Percentiles rank a stretch among this genome's conserved stretches.
Evolutionary conservation across 495 filamentous ascomycete genomes (phyloP).

Genomic region (Penicillium chermesinum): DNA sequence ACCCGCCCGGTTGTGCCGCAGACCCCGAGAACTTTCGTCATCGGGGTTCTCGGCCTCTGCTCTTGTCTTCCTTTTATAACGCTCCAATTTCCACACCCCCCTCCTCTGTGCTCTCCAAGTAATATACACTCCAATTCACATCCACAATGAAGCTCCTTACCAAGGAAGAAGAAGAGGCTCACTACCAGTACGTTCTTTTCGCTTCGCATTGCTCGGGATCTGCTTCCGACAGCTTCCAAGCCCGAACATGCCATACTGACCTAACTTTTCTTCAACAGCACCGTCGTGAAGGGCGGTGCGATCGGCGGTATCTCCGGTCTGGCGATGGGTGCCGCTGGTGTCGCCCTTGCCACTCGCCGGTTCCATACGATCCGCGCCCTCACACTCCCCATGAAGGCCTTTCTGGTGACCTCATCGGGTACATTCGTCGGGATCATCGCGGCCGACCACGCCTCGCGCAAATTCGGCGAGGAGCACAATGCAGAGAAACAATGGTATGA

Average conservation of each 20-base stretch:
- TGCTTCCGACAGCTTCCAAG: neutral
- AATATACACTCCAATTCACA: slow-evolving; percentile 8
- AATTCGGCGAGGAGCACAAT: slow-evolving; percentile 66
- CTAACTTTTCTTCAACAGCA: slow-evolving; percentile 31
- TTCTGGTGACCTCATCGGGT: slow-evolving; percentile 75
- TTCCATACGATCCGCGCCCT: slow-evolving; percentile 71
- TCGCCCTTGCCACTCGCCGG: slow-evolving; percentile 54
- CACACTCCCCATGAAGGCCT: slow-evolving; percentile 82
- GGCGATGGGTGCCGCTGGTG: slow-evolving; percentile 56
- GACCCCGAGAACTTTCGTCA: slow-evolving; percentile 22
- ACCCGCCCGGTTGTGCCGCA: slow-evolving; percentile 9
- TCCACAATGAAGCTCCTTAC: slow-evolving; percentile 85
- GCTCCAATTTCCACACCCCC: neutral
- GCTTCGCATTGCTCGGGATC: neutral
- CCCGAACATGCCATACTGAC: slow-evolving; percentile 19
- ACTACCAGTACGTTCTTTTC: slow-evolving; percentile 49
- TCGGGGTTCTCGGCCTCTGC: slow-evolving; percentile 28
- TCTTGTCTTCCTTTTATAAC: slow-evolving; percentile 11
- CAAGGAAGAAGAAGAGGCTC: slow-evolving; percentile 77
- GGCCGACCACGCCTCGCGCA: slow-evolving; percentile 74
- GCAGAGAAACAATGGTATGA: slow-evolving; percentile 57
- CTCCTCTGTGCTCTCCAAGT: neutral
- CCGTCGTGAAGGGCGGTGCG: slow-evolving; percentile 73
- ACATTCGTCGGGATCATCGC: slow-evolving; percentile 83
- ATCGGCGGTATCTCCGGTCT: slow-evolving; percentile 64